A percentile compares a stretch with the other conserved stretches of the same genome.
These are phyloP conservation scores for Cymodocea nodosa DNA, from an alignment of 116 monocot species.

Conservation along the genomic window DNA sequence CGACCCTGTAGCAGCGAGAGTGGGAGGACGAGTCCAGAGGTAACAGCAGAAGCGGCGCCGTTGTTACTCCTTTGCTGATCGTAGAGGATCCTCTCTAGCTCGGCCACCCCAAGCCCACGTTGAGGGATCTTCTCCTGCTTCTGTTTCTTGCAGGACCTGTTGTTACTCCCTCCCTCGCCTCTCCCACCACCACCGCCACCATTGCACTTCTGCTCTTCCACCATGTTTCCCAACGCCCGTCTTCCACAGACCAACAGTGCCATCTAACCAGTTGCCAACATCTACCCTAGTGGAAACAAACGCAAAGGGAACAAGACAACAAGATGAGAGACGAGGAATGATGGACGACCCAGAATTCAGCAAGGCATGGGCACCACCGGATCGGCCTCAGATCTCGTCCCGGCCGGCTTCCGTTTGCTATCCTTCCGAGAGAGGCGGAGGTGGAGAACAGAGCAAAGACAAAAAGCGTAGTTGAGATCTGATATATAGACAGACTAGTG, in stretches of 20 bases:
- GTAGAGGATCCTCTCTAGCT: conserved; percentile 10
- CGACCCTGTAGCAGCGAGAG: neutral
- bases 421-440: conserved; percentile 1
- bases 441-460: neutral
- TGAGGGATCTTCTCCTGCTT: conserved; percentile 39
- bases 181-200: conserved; percentile 4
- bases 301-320: too few species aligned
- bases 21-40: neutral
- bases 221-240: neutral
- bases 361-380: neutral
- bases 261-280: neutral
- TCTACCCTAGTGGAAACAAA: neutral
- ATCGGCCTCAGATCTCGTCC: conserved; percentile 2
- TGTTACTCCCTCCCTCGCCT: neutral
- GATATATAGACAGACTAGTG: neutral
- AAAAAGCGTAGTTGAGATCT: neutral
- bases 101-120: conserved; percentile 46
- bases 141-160: conserved; percentile 18
- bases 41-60: neutral
- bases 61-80: conserved; percentile 15
- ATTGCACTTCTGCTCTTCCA: conserved; percentile 8
- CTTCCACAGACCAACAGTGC: neutral
- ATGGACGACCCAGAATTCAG: neutral
- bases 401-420: neutral
- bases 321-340: neutral